phyloP scores from a whole-genome alignment of 2,329 filamentous ascomycete genomes.

The Cercospora berteroae region DNA sequence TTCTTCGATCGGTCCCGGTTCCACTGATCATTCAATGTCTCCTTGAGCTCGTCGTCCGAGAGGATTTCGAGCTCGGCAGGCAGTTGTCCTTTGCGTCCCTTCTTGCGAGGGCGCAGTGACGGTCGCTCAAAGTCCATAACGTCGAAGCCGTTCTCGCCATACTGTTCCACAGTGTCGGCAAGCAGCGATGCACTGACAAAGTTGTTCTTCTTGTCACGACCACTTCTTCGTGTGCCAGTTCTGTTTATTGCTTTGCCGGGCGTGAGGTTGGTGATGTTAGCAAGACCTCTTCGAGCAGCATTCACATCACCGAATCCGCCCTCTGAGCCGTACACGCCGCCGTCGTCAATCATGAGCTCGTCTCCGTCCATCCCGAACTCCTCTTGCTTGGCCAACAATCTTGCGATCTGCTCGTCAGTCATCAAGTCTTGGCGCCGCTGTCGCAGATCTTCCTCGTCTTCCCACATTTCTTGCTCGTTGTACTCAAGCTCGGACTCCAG shows the following conservation, averaged over 20 bases:
- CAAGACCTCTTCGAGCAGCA: conserved; percentile 34
- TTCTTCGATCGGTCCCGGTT: conserved; percentile 48
- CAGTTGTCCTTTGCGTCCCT: conserved; percentile 55
- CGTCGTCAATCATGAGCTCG: conserved; percentile 57
- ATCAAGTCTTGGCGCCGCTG: conserved; percentile 41
- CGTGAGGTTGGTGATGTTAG: conserved; percentile 29
- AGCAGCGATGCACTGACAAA: conserved; percentile 58
- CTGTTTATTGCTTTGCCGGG: conserved; percentile 22
- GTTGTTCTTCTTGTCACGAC: conserved; percentile 31
- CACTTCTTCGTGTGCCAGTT: conserved; percentile 23
- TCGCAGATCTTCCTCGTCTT: conserved; percentile 45
- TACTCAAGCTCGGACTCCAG: conserved; percentile 37
- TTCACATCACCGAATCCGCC: conserved; percentile 34
- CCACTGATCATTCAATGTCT: conserved; percentile 43
- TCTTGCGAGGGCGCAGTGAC: conserved; percentile 64
- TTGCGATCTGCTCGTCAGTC: conserved; percentile 63
- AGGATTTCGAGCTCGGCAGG: conserved; percentile 40
- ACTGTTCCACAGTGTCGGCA: conserved; percentile 59
- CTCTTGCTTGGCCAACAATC: conserved; percentile 60
- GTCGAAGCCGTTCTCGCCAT: conserved; percentile 72
- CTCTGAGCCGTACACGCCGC: conserved; percentile 28
- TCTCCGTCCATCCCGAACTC: conserved; percentile 61
- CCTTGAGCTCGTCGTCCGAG: conserved; percentile 46
- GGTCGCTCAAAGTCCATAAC: conserved; percentile 79
- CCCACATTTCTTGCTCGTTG: conserved; percentile 36